Evolutionary conservation across 2,329 filamentous ascomycete genomes (phyloP).

Genomic region (Fusarium ambrosium): DNA sequence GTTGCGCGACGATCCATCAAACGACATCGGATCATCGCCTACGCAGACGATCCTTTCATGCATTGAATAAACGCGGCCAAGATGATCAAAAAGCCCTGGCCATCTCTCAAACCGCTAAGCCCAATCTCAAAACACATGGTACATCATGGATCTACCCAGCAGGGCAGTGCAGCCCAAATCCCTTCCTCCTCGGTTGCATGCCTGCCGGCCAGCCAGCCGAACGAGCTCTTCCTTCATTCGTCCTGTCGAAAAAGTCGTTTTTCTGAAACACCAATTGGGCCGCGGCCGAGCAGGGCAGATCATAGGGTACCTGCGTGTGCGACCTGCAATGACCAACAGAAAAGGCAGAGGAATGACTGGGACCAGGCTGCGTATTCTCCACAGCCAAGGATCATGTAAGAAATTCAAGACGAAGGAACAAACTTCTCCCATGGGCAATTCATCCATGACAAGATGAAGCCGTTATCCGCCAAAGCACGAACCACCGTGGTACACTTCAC

Average conservation of each 20-base stretch:
- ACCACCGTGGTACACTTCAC: neutral
- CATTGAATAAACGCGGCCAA: neutral
- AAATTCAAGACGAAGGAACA: neutral
- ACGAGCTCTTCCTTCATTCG: constrained; percentile 10
- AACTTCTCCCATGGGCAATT: neutral
- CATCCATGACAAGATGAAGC: neutral
- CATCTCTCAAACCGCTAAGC: constrained; percentile 1
- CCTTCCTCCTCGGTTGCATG: constrained; percentile 13
- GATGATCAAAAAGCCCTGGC: neutral
- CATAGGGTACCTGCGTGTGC: constrained; percentile 34
- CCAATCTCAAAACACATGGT: constrained; percentile 8
- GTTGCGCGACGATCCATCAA: neutral
- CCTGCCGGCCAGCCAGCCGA: constrained; percentile 7
- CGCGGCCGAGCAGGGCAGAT: constrained; percentile 22
- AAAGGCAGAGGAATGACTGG: constrained; percentile 10
- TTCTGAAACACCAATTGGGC: constrained; percentile 36
- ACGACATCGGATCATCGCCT: neutral
- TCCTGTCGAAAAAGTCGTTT: constrained; percentile 18
- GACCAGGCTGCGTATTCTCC: constrained; percentile 18
- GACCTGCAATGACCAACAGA: constrained; percentile 6
- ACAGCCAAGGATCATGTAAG: constrained; percentile 16
- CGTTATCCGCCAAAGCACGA: constrained; percentile 8
- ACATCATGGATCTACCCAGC: constrained; percentile 8
- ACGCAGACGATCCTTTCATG: neutral
- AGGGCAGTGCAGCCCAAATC: constrained; percentile 1